Evolutionary conservation across 805 yeast genomes (phyloP), one percentile per base, ranked within the genome.

Genomic region (Kodamaea leandrae): DNA sequence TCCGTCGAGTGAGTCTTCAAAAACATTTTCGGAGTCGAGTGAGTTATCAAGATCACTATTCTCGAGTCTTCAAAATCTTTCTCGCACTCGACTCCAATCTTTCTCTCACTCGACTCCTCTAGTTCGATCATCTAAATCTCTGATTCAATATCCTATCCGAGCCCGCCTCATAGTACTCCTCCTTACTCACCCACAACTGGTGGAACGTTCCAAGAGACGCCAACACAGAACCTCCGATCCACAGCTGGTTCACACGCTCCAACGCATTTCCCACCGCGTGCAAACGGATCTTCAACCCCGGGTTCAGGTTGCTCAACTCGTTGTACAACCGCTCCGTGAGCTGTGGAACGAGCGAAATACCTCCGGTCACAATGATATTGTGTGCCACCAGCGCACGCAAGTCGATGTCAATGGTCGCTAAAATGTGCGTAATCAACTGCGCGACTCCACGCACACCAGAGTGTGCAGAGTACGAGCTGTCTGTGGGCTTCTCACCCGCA

Each of bases 141-240:
- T 84, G 91, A 42, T 78, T 77, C 43, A 87, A 74, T 42, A 90
- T 72, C 58, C 88, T 78, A 42, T 86, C 93, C 9, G 81, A 80
- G 4, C 97, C 97, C 18, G 81, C 87, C 61, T 90, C 96, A 46
- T 86, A 88, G 53, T 83, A 86, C 61, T 90, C 97, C 49, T 77
- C 78, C 55, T 80, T 82, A 30, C 90, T 84, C 2, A 90, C 96
- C 96, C 96, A 90, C 65, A 86, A 68, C 62, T 90, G 97, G 61
- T 90, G 97, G 72, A 90, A 90, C 2, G 96, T 86, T 24, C 97
- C 97, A 52, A 90, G 72, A 39, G 93, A 82, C 4, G 95, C 80
- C 42, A 90, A 67, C 27, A 90, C 89, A 49, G 91, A 82, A 6
- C 96, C 96, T 33, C 97, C 97, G 37, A 90, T 76, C 96, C 96